Evolutionary conservation across 2,329 filamentous ascomycete genomes (phyloP).

Genomic region (Diaporthe sp.): DNA sequence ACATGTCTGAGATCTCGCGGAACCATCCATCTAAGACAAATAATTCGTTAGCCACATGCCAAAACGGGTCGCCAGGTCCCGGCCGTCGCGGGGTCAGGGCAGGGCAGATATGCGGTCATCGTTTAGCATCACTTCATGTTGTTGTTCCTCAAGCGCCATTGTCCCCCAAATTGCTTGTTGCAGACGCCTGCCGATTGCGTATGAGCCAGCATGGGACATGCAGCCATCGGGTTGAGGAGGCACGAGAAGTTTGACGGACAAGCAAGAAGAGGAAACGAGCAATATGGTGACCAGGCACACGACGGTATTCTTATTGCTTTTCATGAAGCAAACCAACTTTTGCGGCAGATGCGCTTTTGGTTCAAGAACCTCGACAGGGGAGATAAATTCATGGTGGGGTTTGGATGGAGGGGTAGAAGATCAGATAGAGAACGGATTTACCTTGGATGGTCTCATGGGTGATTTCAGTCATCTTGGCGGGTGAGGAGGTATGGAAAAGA

Average conservation of each 20-base stretch:
- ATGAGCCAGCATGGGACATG: not conserved
- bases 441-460: slow-evolving; percentile 70
- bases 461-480: slow-evolving; percentile 63
- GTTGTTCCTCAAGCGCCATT: not conserved
- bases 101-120: not conserved
- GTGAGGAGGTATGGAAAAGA: slow-evolving; percentile 14
- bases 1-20: slow-evolving; percentile 98
- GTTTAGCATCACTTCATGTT: slow-evolving; percentile 7
- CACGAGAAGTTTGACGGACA: not conserved
- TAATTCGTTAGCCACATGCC: slow-evolving; percentile 29
- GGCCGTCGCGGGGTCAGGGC: not conserved
- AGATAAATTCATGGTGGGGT: slow-evolving; percentile 31
- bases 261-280: not conserved
- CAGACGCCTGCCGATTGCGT: not conserved
- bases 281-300: not conserved
- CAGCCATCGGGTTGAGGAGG: too few species aligned
- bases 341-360: not conserved
- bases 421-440: slow-evolving; percentile 50
- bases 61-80: not conserved
- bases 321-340: not conserved
- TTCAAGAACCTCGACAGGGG: not conserved
- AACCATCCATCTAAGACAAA: slow-evolving; percentile 92
- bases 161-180: slow-evolving; percentile 2
- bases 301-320: not conserved
- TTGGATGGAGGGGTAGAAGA: slow-evolving; percentile 44